These are phyloP conservation scores for Eucalyptus leucophloia DNA, from an alignment of 345 rosid genomes.

Conservation along the genomic window DNA sequence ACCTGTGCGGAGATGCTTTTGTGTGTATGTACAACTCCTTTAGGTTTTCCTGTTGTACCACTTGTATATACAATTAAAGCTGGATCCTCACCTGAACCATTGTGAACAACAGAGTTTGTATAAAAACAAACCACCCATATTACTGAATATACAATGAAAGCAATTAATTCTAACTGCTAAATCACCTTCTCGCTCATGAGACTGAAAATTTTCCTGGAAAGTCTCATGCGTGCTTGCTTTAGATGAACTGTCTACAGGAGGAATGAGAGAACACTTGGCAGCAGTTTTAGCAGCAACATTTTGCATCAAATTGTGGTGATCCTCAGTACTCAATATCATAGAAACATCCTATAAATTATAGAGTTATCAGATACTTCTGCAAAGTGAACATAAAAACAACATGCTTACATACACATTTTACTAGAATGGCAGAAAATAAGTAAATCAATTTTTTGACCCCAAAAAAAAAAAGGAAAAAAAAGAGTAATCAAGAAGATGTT, in stretches of 20 bases:
- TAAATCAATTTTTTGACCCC: background rate
- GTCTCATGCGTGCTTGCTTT: slow-evolving; percentile 20
- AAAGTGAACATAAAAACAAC: background rate
- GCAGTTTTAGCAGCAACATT: slow-evolving; percentile 52
- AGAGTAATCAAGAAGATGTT: background rate
- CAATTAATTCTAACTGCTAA: background rate
- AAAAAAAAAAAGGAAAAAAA: too few relatives aligned
- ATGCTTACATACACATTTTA: background rate
- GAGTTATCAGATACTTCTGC: background rate
- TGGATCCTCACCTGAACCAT: slow-evolving; percentile 57
- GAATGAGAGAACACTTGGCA: slow-evolving; percentile 60
- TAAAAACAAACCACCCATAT: background rate
- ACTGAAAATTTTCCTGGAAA: slow-evolving; percentile 15
- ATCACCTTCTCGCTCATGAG: background rate
- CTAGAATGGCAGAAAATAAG: background rate
- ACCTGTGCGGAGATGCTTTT: slow-evolving; percentile 84
- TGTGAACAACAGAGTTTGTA: background rate
- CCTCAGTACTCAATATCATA: slow-evolving; percentile 69
- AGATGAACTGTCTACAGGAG: slow-evolving; percentile 32
- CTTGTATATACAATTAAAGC: slow-evolving; percentile 89
- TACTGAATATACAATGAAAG: background rate
- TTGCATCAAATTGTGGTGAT: slow-evolving; percentile 54
- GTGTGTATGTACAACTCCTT: slow-evolving; percentile 95
- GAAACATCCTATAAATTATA: slow-evolving; percentile 50
- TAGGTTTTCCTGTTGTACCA: slow-evolving; percentile 99